These are phyloP conservation scores for Rhizophagus sp. DNA, from an alignment of 192 early-diverging fungal genomes.

Conservation along the genomic window DNA sequence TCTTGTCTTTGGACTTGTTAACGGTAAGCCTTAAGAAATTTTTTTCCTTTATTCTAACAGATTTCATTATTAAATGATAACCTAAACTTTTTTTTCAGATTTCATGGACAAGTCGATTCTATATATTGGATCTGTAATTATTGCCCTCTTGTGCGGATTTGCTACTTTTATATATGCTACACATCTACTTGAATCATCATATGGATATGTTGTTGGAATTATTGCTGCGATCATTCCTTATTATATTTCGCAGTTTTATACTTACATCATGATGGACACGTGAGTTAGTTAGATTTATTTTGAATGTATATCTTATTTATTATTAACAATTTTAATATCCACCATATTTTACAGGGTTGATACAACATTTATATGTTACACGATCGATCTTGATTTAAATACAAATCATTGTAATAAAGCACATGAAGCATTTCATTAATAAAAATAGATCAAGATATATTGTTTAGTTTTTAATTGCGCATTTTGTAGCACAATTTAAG, in stretches of 20 bases:
- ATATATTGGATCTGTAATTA: conserved; percentile 56
- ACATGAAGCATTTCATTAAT: conserved; percentile 48
- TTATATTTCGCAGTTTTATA: conserved; percentile 68
- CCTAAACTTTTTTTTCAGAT: conserved; percentile 36
- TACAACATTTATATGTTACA: conserved; percentile 78
- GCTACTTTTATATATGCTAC: conserved; percentile 60
- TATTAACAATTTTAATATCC: conserved; percentile 11
- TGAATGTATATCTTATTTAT: neutral
- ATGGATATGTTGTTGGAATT: conserved; percentile 66
- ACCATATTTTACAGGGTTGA: conserved; percentile 56
- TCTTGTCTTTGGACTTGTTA: conserved; percentile 64
- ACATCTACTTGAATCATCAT: conserved; percentile 54
- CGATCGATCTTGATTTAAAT: conserved; percentile 74
- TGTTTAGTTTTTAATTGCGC: too few relatives aligned
- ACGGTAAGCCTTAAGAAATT: conserved; percentile 33
- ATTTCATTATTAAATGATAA: neutral
- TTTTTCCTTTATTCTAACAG: neutral
- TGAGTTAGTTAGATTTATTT: conserved; percentile 42
- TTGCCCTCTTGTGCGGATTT: conserved; percentile 59
- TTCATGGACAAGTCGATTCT: conserved; percentile 58
- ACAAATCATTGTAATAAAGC: conserved; percentile 50
- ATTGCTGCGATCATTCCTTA: conserved; percentile 59
- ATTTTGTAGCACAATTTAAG: too few relatives aligned
- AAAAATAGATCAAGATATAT: neutral
- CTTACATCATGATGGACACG: conserved; percentile 74